Evolutionary conservation across 75 land plant genomes (phyloP), one percentile per base, ranked within the genome.

Genomic region (Larix kaempferi): DNA sequence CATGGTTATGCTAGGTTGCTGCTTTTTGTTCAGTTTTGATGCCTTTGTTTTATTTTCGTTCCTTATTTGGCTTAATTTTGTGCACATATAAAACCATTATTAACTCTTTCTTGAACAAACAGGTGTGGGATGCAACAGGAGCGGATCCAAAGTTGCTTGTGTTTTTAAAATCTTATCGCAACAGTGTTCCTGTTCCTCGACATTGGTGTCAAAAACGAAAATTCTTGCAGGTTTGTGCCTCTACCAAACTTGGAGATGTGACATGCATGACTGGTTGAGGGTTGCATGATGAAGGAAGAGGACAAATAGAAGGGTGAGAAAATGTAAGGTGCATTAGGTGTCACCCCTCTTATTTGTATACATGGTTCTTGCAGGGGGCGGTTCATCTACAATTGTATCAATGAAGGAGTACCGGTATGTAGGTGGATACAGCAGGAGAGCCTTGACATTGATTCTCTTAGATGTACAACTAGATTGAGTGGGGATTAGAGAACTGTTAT

Each of bases 111-210:
- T 49, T 49, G 7, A 21, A 39, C 49, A 7, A 78, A 39, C 82
- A 98, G 99, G 94, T 98, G 1, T 98, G 99, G 99, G 99, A 98
- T 87, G 99, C 99, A 71, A 98, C 99, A 72, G 89, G 98, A 27
- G 87, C 99, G 58, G 99, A 98, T 79, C 99, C 99, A 39, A 93
- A 94, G 86, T 81, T 95, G 78, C 86, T 97, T 74, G 99, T 97
- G 64, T 97, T 72, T 79, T 75, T 97, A 81, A 97, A 97, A 74
- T 87, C 98, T 19, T 97, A 97, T 76, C 82, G 98, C 67, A 98
- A 98, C 69, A 95, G 96, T 78, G 99, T 98, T 66, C 98, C 99
- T 78, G 99, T 98, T n/a, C 99, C 99, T 78, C 81, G 99, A 71
- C 99, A 98, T 80, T 98, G 99, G 99, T 98, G 92, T 83, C 99